Evolutionary conservation across 768 basidiomycete species (phyloP).

Genomic region (Leccinellum luteum): DNA sequence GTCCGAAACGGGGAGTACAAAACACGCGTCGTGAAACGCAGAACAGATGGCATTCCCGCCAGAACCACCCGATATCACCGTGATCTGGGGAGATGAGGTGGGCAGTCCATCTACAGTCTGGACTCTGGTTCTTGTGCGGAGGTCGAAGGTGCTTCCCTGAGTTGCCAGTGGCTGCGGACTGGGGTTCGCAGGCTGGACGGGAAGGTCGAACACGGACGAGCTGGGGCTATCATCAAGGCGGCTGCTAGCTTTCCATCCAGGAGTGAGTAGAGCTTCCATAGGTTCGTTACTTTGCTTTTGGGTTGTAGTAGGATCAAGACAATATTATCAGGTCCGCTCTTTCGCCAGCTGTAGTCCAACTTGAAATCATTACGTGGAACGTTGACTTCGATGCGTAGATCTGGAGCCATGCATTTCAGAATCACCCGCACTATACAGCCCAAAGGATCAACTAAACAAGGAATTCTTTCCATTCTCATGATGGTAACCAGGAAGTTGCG

Average conservation of each 20-base stretch:
- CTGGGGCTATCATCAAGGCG: constrained; percentile 49
- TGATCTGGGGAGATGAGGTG: constrained; percentile 41
- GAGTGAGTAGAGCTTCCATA: constrained; percentile 18
- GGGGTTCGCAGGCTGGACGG: constrained; percentile 38
- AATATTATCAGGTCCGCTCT: background rate
- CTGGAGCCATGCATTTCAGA: no score
- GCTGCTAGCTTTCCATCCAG: constrained; percentile 1
- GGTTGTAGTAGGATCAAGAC: background rate
- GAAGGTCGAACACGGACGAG: constrained; percentile 75
- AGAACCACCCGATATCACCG: constrained; percentile 91
- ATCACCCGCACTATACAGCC: no score
- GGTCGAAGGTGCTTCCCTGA: constrained; percentile 7
- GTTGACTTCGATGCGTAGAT: background rate
- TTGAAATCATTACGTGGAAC: background rate
- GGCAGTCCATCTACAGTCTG: constrained; percentile 4
- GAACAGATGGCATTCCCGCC: constrained; percentile 90
- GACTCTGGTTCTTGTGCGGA: constrained; percentile 1
- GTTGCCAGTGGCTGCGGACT: constrained; percentile 21
- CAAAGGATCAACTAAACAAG: background rate
- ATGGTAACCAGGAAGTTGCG: background rate
- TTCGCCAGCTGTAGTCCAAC: background rate
- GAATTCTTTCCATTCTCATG: background rate
- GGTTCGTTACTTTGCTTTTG: background rate
- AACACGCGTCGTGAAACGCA: constrained; percentile 75
- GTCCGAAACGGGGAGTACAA: constrained; percentile 91